phyloP scores from a whole-genome alignment of 1,284 basidiomycete genomes.

The Pisolithus thermaeus region DNA sequence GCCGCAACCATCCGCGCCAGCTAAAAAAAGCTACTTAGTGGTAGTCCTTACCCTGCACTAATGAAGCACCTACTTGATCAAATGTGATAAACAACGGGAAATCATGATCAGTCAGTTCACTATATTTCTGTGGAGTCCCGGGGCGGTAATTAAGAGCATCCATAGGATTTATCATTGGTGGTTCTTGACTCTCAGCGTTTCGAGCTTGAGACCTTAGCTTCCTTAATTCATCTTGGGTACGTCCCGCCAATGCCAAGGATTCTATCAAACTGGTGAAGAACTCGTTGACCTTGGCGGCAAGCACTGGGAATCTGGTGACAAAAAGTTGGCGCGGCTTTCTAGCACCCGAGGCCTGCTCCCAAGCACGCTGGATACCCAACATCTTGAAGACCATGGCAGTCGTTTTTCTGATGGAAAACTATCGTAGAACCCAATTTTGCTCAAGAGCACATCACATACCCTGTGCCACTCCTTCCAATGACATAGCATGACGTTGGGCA shows the following conservation, averaged over 20 bases:
- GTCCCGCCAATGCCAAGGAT: conserved; percentile 38
- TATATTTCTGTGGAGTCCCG: conserved; percentile 50
- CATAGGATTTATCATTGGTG: conserved; percentile 35
- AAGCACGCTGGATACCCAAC: conserved; percentile 54
- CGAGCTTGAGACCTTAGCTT: conserved; percentile 7
- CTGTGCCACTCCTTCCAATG: conserved; percentile 66
- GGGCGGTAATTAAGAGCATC: conserved; percentile 40
- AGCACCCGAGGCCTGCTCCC: conserved; percentile 27
- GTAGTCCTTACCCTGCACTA: not conserved
- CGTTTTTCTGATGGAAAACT: conserved; percentile 50
- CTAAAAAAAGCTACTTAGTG: not conserved
- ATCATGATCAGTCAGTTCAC: conserved; percentile 50
- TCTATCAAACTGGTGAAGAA: conserved; percentile 52
- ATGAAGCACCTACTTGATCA: conserved; percentile 41
- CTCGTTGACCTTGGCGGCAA: conserved; percentile 62
- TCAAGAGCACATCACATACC: conserved; percentile 33
- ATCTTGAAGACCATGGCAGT: conserved; percentile 74
- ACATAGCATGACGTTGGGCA: conserved; percentile 61
- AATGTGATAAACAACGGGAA: conserved; percentile 71
- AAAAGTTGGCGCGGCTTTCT: conserved; percentile 62
- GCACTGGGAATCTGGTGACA: conserved; percentile 61
- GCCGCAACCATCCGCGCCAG: not conserved
- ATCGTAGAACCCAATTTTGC: not conserved
- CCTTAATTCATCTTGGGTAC: conserved; percentile 35
- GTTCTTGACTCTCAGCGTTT: conserved; percentile 5